Evolutionary conservation across 2,329 filamentous ascomycete genomes (phyloP), one percentile per base, ranked within the genome.

Genomic region (Diaporthe ilicicola): DNA sequence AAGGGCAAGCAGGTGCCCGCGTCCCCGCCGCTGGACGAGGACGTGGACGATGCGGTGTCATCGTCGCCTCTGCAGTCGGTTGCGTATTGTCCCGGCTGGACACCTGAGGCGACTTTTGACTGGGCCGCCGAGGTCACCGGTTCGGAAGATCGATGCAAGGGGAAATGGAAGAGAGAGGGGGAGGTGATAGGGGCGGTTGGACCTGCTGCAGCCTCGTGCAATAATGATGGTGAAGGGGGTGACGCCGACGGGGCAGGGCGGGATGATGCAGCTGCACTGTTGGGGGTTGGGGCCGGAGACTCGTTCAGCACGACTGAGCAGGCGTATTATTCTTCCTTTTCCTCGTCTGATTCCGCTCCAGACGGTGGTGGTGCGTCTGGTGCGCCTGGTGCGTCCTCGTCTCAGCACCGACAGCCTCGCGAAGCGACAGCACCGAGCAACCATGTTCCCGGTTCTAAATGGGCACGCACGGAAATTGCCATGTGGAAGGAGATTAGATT

Each of bases 401-500:
- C 70, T 27, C 42, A 37, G 9, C 27, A 65, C 29, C 12, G 24
- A 32, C 69, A 71, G 66, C 55, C 66, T 32, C 50, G 37, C 29
- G 51, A 59, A 17, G 32, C 39, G 34, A 17, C 27, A 34, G 24
- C 42, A 3, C 27, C 59, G 13, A 48, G 27, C 27, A 48, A 4
- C 15, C 42, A 39, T 27, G 17, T n/a, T 17, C 7, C 42, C 10
- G 34, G 6, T 3, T 62, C 50, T 4, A 24, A n/a, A 3, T 74
- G 73, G 70, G 66, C 53, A 13, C 29, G 13, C 37, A 19, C 56
- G 50, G 39, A 64, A 6, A 46, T 44, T 8, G 67, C 64, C 4
- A 71, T 70, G 53, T 67, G 70, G 39, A 15, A 29, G 13, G 42
- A 24, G n/a, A 73, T 66, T n/a, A n/a, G 27, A 1, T 32, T 59